Evolutionary conservation across 169 alveolate genomes (phyloP).

Genomic region (Plasmodium knowlesi): DNA sequence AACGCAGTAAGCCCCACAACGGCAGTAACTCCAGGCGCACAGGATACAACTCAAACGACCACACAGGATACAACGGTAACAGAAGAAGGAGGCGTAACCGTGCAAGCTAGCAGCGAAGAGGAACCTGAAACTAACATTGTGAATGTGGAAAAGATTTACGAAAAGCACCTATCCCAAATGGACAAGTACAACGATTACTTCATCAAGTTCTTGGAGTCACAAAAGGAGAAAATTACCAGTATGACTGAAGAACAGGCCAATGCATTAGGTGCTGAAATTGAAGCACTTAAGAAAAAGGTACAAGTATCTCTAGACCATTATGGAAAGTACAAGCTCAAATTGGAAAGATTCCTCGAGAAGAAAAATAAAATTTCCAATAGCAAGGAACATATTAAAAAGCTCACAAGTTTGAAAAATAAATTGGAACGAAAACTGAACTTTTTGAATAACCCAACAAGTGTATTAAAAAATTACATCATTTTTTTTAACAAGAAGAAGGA

Average conservation of each 20-base stretch:
- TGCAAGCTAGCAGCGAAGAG: not conserved
- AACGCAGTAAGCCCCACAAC: not conserved
- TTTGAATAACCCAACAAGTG: constrained; percentile 14
- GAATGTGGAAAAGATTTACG: not conserved
- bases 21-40: not conserved
- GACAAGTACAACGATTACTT: not conserved
- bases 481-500: constrained; percentile 46
- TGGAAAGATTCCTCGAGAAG: constrained; percentile 21
- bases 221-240: not conserved
- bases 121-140: too few species aligned
- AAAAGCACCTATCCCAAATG: not conserved
- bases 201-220: constrained; percentile 4
- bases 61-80: too few species aligned
- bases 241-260: not conserved
- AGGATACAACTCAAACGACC: too few species aligned
- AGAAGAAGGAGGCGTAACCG: not conserved
- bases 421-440: not conserved
- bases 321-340: constrained; percentile 39
- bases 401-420: constrained; percentile 7
- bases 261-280: constrained; percentile 9
- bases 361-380: not conserved
- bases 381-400: not conserved
- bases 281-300: not conserved
- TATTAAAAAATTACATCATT: not conserved
- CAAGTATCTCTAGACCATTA: not conserved